Base-by-base conservation (phyloP, 306 rosid species). In the Trichosanthes cucumerina region DNA sequence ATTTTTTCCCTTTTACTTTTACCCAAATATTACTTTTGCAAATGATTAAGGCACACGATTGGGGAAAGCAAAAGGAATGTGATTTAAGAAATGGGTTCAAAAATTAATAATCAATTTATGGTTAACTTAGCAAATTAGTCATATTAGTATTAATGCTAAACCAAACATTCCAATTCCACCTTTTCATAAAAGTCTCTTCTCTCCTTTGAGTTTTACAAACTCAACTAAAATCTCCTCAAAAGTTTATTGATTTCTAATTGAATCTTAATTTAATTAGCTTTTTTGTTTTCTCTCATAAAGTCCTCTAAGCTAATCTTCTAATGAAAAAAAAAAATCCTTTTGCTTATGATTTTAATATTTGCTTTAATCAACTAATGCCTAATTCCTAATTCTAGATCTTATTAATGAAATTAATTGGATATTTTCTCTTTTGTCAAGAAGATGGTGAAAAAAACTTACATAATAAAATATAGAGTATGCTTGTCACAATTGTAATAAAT, bases 21-120 rank as follows among this genome's bases (percentile, higher is more conserved):
- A 70, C 54, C 41, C 76, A 43, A 70, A 21, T 70, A 70, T 70
- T 70, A 70, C 76, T 43, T 70, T 70, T 70, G 44, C 56, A 70
- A 43, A 70, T 70, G 56, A 43, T 70, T 70, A 70, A 70, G 76
- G 56, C 76, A 70, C 76, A 70, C 76, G 76, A 70, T 70, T 70
- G 76, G 49, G 36, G n/a, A 43, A 43, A 41, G 54, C 10, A 43
- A 70, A 70, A 13, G 52, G 49, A 39, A 68, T 39, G 50, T 10
- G 3, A 31, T 65, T 34, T 0, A 36, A 33, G 72, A 19, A 68
- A 68, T 39, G 33, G 75, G 49, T 68, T 68, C 9, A 39, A 39
- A 39, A 39, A 68, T 68, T 68, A 19, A 10, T 39, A 38, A 68
- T 62, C 12, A 9, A 39, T 66, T 18, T 36, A 33, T 64, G 39